phyloP scores from a whole-genome alignment of 2,329 filamentous ascomycete species.

The Fusarium burgessii region DNA sequence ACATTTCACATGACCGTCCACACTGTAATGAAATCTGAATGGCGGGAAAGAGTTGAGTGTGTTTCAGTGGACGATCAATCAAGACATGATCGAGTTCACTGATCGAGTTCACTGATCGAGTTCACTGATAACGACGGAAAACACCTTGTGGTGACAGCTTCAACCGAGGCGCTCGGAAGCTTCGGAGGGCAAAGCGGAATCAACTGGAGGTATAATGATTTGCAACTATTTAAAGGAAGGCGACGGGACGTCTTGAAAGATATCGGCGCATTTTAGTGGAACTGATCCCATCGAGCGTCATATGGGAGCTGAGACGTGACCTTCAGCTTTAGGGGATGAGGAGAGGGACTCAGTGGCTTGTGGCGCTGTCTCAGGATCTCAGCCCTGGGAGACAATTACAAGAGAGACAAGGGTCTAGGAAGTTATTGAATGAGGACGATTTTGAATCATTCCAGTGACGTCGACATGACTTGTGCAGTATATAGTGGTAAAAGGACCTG shows the following conservation, averaged over 20 bases:
- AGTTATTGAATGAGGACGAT: neutral
- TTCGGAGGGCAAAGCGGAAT: neutral
- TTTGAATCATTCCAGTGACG: constrained; percentile 32
- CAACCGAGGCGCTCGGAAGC: constrained; percentile 3
- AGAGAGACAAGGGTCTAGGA: constrained; percentile 5
- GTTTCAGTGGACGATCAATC: neutral
- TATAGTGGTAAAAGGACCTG: neutral
- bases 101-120: constrained; percentile 4
- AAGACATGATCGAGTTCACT: constrained; percentile 19
- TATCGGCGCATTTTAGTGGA: neutral
- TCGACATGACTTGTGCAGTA: constrained; percentile 7
- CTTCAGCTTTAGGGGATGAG: constrained; percentile 6
- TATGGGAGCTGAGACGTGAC: neutral
- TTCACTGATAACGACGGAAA: neutral
- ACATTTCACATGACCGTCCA: neutral
- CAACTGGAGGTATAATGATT: neutral
- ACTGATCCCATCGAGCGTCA: neutral
- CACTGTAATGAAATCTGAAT: neutral
- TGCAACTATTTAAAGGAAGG: neutral
- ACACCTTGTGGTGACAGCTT: neutral
- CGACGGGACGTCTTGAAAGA: neutral
- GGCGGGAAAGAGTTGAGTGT: constrained; percentile 15
- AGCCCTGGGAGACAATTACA: constrained; percentile 11
- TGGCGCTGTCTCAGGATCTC: constrained; percentile 34
- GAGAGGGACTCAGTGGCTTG: constrained; percentile 26